Percentiles rank a stretch among this genome's conserved stretches.
Conservation (phyloP, 192 early-diverging fungal species). For the Powellomyces hirtus region DNA sequence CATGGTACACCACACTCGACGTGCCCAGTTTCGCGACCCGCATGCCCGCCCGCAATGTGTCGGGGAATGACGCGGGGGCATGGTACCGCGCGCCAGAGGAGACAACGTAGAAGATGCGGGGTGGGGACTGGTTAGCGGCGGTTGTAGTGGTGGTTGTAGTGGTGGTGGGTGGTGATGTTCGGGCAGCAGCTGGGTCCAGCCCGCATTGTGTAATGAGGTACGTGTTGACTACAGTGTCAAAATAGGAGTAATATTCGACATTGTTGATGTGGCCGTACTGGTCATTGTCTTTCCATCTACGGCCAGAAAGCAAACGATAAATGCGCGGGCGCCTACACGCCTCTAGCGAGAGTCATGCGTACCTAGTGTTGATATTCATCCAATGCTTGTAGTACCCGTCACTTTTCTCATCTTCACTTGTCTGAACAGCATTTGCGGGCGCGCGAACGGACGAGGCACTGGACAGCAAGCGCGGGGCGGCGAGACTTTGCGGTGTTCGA, state of each 20-base stretch:
- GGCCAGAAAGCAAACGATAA: background rate
- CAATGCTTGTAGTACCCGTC: background rate
- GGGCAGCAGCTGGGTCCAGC: background rate
- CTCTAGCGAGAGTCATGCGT: background rate
- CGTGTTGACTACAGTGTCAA: constrained; percentile 57
- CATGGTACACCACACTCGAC: constrained; percentile 49
- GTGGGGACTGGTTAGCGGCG: no score
- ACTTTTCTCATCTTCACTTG: background rate
- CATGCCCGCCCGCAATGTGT: constrained; percentile 48
- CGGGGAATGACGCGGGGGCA: constrained; percentile 44
- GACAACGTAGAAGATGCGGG: constrained; percentile 17
- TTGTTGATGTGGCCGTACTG: constrained; percentile 62
- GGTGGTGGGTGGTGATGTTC: background rate
- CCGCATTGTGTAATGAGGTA: constrained; percentile 51
- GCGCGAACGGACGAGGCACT: background rate
- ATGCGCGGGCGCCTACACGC: background rate
- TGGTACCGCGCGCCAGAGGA: constrained; percentile 9
- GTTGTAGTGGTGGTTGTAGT: no score
- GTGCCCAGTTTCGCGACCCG: constrained; percentile 47
- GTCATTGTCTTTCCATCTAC: constrained; percentile 59
- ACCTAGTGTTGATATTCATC: background rate
- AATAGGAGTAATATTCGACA: constrained; percentile 53
- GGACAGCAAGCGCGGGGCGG: background rate
- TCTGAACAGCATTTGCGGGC: background rate
- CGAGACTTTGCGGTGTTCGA: background rate